Evolutionary conservation across 805 yeast genomes (phyloP).

Genomic region (Candida pini): DNA sequence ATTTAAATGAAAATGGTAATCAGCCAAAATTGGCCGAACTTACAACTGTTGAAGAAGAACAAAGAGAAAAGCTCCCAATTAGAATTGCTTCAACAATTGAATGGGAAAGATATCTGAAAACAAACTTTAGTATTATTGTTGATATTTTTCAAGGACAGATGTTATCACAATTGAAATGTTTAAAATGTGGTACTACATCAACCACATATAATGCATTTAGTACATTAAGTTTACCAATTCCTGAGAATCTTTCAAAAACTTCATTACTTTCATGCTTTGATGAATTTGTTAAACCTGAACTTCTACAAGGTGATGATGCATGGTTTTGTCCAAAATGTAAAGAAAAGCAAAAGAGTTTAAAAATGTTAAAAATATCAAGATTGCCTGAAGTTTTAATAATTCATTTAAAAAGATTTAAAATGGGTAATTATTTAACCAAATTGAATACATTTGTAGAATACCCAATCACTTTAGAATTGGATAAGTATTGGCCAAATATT

Average conservation of each 20-base stretch:
- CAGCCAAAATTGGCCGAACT: constrained; percentile 52
- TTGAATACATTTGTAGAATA: constrained; percentile 62
- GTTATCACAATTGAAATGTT: constrained; percentile 69
- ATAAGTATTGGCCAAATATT: constrained; percentile 64
- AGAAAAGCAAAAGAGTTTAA: constrained; percentile 54
- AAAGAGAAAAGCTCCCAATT: constrained; percentile 67
- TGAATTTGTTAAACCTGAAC: constrained; percentile 70
- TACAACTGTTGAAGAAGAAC: constrained; percentile 64
- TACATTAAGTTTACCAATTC: constrained; percentile 74
- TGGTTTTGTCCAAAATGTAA: constrained; percentile 85
- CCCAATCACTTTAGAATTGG: constrained; percentile 52
- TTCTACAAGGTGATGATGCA: constrained; percentile 68
- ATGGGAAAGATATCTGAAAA: constrained; percentile 82
- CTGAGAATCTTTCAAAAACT: constrained; percentile 32
- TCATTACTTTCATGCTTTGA: constrained; percentile 62
- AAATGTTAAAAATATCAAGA: constrained; percentile 67
- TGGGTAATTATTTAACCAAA: constrained; percentile 46
- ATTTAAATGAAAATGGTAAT: constrained; percentile 62
- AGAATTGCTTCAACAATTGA: constrained; percentile 82
- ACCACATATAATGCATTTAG: constrained; percentile 84
- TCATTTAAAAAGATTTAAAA: constrained; percentile 77
- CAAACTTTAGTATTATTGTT: constrained; percentile 74
- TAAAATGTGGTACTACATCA: constrained; percentile 67
- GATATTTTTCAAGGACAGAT: constrained; percentile 88
- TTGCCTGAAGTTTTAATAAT: constrained; percentile 75